These are phyloP conservation scores for Exsudoporus frostii DNA, from an alignment of 768 basidiomycete species.

Conservation along the genomic window DNA sequence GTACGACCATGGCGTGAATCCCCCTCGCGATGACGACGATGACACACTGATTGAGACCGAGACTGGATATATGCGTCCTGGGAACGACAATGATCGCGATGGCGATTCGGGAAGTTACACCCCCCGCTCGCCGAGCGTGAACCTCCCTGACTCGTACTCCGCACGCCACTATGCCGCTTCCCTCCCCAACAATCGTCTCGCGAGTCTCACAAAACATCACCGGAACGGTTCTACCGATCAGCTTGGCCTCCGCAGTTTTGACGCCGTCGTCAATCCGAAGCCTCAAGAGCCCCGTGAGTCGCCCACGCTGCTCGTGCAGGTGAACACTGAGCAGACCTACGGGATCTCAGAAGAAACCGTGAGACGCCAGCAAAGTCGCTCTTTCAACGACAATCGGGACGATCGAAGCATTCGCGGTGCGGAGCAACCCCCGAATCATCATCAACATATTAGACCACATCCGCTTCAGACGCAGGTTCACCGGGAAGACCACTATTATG, in stretches of 20 bases:
- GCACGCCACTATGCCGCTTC: slow-evolving; percentile 31
- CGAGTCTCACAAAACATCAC: slow-evolving; percentile 45
- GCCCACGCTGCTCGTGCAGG: slow-evolving; percentile 5
- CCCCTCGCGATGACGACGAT: slow-evolving; percentile 45
- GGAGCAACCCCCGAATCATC: slow-evolving; percentile 21
- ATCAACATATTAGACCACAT: slow-evolving; percentile 34
- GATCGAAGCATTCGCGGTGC: slow-evolving; percentile 19
- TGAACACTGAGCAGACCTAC: slow-evolving; percentile 16
- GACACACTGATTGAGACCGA: slow-evolving; percentile 45
- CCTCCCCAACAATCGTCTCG: slow-evolving; percentile 28
- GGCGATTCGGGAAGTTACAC: slow-evolving; percentile 59
- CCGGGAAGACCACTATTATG: slow-evolving; percentile 60
- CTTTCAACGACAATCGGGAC: slow-evolving; percentile 18
- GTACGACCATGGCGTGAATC: slow-evolving; percentile 35
- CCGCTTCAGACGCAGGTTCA: slow-evolving; percentile 40
- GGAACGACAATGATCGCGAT: slow-evolving; percentile 35
- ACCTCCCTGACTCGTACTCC: slow-evolving; percentile 49
- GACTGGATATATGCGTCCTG: slow-evolving; percentile 33
- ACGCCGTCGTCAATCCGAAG: slow-evolving; percentile 53
- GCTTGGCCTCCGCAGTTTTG: slow-evolving; percentile 56
- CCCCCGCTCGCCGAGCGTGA: slow-evolving; percentile 62
- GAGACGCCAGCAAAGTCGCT: slow-evolving; percentile 21
- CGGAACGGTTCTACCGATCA: slow-evolving; percentile 62
- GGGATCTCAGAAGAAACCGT: slow-evolving; percentile 15
- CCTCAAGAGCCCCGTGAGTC: slow-evolving; percentile 34